phyloP scores from a whole-genome alignment of 441 rosid genomes.

The Oxalis stricta region DNA sequence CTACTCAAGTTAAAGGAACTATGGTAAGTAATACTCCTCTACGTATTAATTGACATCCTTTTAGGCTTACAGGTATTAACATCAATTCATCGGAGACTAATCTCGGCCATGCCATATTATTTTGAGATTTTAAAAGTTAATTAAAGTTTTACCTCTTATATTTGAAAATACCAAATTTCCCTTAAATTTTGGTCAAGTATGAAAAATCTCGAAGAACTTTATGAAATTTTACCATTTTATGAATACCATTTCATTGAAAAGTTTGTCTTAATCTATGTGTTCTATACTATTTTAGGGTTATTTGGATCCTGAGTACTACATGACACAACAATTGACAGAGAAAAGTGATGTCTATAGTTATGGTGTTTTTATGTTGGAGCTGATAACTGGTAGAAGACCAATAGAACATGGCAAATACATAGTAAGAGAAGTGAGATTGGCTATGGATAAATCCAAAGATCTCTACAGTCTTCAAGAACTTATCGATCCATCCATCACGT shows the following conservation, averaged over 20 bases:
- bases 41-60: too few species aligned
- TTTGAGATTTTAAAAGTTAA: too few species aligned
- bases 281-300: conserved; percentile 30
- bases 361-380: conserved; percentile 67
- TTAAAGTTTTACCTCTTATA: too few species aligned
- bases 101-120: too few species aligned
- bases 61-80: too few species aligned
- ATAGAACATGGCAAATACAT: conserved; percentile 59
- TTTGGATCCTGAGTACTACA: conserved; percentile 83
- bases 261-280: not conserved
- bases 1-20: conserved; percentile 81
- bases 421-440: conserved; percentile 47
- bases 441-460: conserved; percentile 41
- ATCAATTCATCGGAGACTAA: too few species aligned
- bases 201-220: too few species aligned
- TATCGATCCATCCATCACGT: conserved; percentile 37
- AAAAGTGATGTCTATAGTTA: conserved; percentile 89
- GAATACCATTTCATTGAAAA: not conserved
- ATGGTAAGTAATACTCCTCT: conserved; percentile 40
- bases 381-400: conserved; percentile 46
- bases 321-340: conserved; percentile 76
- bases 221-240: not conserved
- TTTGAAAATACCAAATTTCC: too few species aligned
- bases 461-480: conserved; percentile 43
- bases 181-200: too few species aligned